These are phyloP conservation scores for Purshia tridentata DNA, from an alignment of 306 rosid species.

Conservation along the genomic window DNA sequence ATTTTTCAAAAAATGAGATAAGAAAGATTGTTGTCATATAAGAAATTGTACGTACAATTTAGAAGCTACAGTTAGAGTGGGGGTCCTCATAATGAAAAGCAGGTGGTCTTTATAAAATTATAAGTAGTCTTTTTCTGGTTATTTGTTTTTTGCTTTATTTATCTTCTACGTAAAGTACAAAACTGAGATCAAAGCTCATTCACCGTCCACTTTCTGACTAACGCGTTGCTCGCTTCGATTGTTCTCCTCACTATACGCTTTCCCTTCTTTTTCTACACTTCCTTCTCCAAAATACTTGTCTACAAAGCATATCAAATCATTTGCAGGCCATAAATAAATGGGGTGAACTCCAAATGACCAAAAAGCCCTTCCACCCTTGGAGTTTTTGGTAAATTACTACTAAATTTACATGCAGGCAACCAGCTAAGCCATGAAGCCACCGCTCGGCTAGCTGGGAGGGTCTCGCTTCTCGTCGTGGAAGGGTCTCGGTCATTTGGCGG, in stretches of 20 bases:
- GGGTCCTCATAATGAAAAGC: too few relatives aligned
- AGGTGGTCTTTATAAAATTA: too few relatives aligned
- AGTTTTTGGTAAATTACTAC: not conserved
- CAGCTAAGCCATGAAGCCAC: not conserved
- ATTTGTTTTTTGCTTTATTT: constrained; percentile 32
- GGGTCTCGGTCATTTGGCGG: constrained; percentile 20
- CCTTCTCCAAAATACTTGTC: constrained; percentile 75
- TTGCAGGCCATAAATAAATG: constrained; percentile 33
- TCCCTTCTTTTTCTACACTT: constrained; percentile 43
- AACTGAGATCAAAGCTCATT: constrained; percentile 31
- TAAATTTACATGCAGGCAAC: not conserved
- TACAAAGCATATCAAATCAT: constrained; percentile 39
- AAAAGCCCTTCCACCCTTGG: constrained; percentile 23
- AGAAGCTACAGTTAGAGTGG: too few relatives aligned
- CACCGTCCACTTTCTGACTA: constrained; percentile 47
- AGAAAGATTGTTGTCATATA: too few relatives aligned
- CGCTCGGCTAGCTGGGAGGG: too few relatives aligned
- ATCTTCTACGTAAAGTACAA: constrained; percentile 27
- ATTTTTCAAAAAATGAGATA: too few relatives aligned
- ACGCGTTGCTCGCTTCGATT: constrained; percentile 40
- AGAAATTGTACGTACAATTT: too few relatives aligned
- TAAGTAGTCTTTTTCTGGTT: not conserved
- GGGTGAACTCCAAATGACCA: constrained; percentile 20
- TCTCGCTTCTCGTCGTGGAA: too few relatives aligned
- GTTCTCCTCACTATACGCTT: constrained; percentile 59